These are phyloP conservation scores for Melastoma candidum DNA, from an alignment of 441 rosid species.

Conservation along the genomic window DNA sequence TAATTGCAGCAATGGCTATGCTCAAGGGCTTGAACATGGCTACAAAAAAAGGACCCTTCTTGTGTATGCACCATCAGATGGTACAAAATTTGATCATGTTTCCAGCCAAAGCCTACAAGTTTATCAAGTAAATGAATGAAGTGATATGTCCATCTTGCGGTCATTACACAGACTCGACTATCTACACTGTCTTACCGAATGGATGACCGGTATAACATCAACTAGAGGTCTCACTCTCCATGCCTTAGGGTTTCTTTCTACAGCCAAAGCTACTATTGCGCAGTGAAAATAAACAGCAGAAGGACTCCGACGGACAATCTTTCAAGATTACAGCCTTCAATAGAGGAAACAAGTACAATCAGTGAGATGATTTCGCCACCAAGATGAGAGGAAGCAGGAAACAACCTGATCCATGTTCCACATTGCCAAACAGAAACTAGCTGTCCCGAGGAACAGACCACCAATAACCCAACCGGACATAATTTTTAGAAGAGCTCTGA, in stretches of 20 bases:
- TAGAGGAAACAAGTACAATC: not conserved
- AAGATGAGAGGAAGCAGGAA: not conserved
- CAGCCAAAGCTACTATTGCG: slow-evolving; percentile 21
- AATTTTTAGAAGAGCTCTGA: not conserved
- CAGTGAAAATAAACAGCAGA: slow-evolving; percentile 20
- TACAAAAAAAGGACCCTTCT: slow-evolving; percentile 52
- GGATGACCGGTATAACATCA: slow-evolving; percentile 28
- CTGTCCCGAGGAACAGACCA: not conserved
- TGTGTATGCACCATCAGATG: slow-evolving; percentile 31
- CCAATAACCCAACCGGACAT: slow-evolving; percentile 13
- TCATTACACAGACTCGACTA: too few species aligned
- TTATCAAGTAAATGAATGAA: not conserved
- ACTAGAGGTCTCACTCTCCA: slow-evolving; percentile 32
- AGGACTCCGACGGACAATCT: slow-evolving; percentile 26
- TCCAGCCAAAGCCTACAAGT: slow-evolving; percentile 32
- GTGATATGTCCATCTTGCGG: slow-evolving; percentile 8
- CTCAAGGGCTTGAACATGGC: slow-evolving; percentile 48
- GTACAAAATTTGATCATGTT: slow-evolving; percentile 22
- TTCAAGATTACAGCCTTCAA: slow-evolving; percentile 31
- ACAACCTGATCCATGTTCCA: slow-evolving; percentile 6
- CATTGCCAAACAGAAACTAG: not conserved
- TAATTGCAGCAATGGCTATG: slow-evolving; percentile 38
- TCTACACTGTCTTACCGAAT: slow-evolving; percentile 18
- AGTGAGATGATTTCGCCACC: not conserved
- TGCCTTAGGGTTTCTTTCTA: slow-evolving; percentile 26